Conservation (phyloP, 352 stramenopile genomes). For the Globisporangium orthogonon region DNA sequence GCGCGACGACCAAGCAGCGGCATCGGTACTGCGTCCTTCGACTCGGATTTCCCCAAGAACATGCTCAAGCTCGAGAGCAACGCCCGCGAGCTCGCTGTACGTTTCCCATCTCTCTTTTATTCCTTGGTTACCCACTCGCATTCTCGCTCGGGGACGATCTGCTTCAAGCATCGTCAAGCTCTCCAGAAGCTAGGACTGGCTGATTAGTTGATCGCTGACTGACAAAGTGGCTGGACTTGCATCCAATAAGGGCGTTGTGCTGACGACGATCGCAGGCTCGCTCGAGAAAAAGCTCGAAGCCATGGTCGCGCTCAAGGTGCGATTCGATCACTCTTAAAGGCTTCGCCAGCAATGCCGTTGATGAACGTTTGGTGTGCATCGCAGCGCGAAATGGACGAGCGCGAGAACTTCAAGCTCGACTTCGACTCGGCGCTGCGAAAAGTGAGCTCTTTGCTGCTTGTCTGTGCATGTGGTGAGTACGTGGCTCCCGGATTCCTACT, state of each 20-base stretch:
- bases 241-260: slow-evolving; percentile 16
- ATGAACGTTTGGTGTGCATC: neutral
- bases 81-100: slow-evolving; percentile 9
- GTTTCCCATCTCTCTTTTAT: slow-evolving; percentile 3
- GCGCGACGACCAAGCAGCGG: slow-evolving; percentile 1
- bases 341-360: neutral
- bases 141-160: neutral
- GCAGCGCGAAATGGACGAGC: slow-evolving; percentile 23
- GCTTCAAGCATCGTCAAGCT: neutral
- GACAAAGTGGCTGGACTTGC: neutral
- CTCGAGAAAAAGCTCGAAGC: slow-evolving; percentile 36
- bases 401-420: slow-evolving; percentile 25
- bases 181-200: neutral
- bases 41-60: slow-evolving; percentile 18
- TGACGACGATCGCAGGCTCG: slow-evolving; percentile 23
- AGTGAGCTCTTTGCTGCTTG: neutral
- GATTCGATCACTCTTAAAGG: neutral
- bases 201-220: neutral
- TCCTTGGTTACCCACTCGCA: neutral
- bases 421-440: slow-evolving; percentile 26
- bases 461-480: neutral
- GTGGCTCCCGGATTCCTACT: too few relatives aligned
- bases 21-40: slow-evolving; percentile 7
- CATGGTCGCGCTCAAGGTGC: slow-evolving; percentile 23
- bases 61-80: slow-evolving; percentile 12